These are phyloP conservation scores for Ustilago cynodontis DNA, from an alignment of 1,284 basidiomycete genomes.

Conservation along the genomic window DNA sequence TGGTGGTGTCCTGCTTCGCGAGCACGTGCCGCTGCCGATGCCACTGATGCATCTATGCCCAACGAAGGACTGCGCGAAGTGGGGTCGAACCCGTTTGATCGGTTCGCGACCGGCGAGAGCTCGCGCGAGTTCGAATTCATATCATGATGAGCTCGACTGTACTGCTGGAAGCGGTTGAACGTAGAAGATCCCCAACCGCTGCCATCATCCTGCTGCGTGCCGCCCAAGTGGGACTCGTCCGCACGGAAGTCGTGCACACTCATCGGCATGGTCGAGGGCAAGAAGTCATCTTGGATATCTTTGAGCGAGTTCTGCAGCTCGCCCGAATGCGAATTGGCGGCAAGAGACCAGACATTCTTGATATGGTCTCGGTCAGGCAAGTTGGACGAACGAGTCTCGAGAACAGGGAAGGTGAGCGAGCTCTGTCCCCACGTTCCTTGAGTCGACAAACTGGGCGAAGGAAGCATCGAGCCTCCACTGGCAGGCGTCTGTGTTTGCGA, in stretches of 20 bases:
- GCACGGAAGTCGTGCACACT: constrained; percentile 56
- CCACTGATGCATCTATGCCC: constrained; percentile 36
- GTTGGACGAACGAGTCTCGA: constrained; percentile 44
- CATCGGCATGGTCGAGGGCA: constrained; percentile 56
- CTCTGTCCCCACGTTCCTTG: constrained; percentile 59
- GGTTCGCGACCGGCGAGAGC: constrained; percentile 34
- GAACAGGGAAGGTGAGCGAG: constrained; percentile 57
- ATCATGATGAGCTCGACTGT: constrained; percentile 28
- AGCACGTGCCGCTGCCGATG: constrained; percentile 20
- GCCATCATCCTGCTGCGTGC: constrained; percentile 16
- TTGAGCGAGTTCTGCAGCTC: constrained; percentile 61
- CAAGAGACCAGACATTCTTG: constrained; percentile 63
- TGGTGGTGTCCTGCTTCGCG: constrained; percentile 36
- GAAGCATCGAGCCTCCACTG: constrained; percentile 47
- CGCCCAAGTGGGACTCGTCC: constrained; percentile 25
- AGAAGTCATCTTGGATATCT: constrained; percentile 60
- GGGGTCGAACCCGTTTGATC: constrained; percentile 45
- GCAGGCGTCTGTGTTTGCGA: constrained; percentile 49
- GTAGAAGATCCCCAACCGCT: constrained; percentile 19
- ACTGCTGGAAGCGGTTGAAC: constrained; percentile 42
- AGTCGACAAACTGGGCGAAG: constrained; percentile 54
- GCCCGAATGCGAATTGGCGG: constrained; percentile 45
- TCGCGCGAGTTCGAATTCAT: constrained; percentile 28
- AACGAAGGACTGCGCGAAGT: constrained; percentile 46
- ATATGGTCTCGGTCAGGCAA: constrained; percentile 54